Conservation (phyloP, 1,139 yeast genomes). For the Sugiyamaella japonica region DNA sequence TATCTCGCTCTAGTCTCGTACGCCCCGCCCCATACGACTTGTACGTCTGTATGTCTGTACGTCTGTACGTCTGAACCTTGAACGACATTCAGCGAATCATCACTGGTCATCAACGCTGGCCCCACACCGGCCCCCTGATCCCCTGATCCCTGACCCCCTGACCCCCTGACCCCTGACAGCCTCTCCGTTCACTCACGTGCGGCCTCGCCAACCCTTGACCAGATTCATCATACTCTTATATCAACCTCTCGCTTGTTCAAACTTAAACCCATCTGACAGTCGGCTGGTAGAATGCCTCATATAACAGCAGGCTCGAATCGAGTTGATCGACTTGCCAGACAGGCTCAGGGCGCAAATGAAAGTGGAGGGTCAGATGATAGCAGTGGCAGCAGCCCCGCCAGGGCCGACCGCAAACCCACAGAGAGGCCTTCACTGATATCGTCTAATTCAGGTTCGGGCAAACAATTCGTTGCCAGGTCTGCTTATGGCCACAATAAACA, state of each 20-base stretch:
- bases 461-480: constrained; percentile 24
- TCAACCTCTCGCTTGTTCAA: neutral
- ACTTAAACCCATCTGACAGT: neutral
- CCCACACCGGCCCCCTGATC: too few species aligned
- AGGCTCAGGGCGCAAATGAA: constrained; percentile 9
- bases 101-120: too few species aligned
- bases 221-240: neutral
- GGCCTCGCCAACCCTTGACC: neutral
- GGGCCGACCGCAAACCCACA: neutral
- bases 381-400: constrained; percentile 6
- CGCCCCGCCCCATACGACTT: too few species aligned
- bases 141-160: too few species aligned
- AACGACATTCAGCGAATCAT: too few species aligned
- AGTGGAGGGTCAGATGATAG: constrained; percentile 15
- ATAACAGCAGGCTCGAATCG: neutral
- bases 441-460: constrained; percentile 6
- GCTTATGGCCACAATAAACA: constrained; percentile 23
- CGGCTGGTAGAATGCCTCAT: constrained; percentile 11
- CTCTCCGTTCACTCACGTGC: too few species aligned
- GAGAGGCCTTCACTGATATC: constrained; percentile 2
- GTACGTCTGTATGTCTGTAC: too few species aligned
- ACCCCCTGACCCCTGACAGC: too few species aligned
- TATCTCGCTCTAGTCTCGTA: too few species aligned
- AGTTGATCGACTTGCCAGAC: neutral
- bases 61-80: too few species aligned